Conservation (phyloP, 2,329 filamentous ascomycete genomes). For the Diplocarpon rosae region DNA sequence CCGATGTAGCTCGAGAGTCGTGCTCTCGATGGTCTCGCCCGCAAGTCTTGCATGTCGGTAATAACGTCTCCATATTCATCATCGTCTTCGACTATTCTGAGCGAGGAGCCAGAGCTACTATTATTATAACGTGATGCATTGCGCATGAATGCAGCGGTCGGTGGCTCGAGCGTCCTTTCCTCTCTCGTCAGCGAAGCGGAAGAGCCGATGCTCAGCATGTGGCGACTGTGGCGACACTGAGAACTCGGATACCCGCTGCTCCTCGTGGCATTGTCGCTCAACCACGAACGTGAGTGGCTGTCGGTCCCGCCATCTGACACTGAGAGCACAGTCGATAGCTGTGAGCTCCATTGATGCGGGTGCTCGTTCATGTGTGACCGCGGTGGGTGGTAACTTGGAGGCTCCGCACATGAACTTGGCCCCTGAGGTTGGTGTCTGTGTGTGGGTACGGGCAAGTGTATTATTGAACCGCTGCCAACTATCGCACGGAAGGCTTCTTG, state of each 20-base stretch:
- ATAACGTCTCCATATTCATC: conserved; percentile 56
- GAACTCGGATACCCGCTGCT: conserved; percentile 36
- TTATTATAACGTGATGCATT: conserved; percentile 25
- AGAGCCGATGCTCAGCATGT: conserved; percentile 47
- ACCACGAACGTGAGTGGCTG: conserved; percentile 35
- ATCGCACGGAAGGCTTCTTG: conserved; percentile 23
- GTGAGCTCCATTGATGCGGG: conserved; percentile 51
- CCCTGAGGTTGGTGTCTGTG: conserved; percentile 12
- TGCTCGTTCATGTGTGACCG: conserved; percentile 35
- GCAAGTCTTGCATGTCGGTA: conserved; percentile 44
- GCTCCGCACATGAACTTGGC: conserved; percentile 28
- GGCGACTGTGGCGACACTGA: conserved; percentile 43
- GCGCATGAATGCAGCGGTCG: conserved; percentile 33
- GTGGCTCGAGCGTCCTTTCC: conserved; percentile 34
- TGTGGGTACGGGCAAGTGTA: conserved; percentile 17
- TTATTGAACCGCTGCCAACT: conserved; percentile 21
- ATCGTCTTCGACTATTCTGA: conserved; percentile 42
- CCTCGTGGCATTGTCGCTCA: conserved; percentile 31
- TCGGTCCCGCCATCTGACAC: conserved; percentile 45
- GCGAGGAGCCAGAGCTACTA: conserved; percentile 27
- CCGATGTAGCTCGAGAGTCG: conserved; percentile 42
- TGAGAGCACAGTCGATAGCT: conserved; percentile 52
- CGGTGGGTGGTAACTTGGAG: conserved; percentile 22
- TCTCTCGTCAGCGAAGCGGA: conserved; percentile 26
- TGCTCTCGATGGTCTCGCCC: conserved; percentile 41